Evolutionary conservation across 2,329 filamentous ascomycete genomes (phyloP).

Genomic region (Colletotrichum sp.): DNA sequence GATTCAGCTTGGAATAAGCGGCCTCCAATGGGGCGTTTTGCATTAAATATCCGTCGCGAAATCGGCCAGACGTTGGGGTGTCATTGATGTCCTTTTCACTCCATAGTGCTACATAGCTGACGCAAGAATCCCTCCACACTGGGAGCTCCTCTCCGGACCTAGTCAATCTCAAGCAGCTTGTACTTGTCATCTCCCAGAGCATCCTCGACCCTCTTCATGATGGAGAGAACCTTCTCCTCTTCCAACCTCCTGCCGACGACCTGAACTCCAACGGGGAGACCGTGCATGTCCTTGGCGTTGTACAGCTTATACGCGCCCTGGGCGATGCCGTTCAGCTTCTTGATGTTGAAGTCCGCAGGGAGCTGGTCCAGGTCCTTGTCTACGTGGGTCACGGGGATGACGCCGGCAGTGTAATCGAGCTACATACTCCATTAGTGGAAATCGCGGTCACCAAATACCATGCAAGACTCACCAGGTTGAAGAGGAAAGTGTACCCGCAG

Average conservation of each 20-base stretch:
- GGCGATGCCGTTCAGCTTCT: constrained; percentile 78
- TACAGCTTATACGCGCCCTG: constrained; percentile 87
- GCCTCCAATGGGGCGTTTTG: background rate
- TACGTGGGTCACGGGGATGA: constrained; percentile 86
- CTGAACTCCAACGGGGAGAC: constrained; percentile 85
- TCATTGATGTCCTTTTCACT: background rate
- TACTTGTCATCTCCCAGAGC: constrained; percentile 68
- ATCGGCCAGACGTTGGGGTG: background rate
- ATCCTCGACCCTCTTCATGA: constrained; percentile 81
- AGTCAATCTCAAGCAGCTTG: constrained; percentile 53
- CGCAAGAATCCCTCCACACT: background rate
- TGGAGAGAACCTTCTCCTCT: constrained; percentile 85
- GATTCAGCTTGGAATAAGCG: background rate
- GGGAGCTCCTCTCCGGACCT: background rate
- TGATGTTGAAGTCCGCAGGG: constrained; percentile 63
- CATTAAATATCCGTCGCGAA: background rate
- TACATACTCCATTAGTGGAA: constrained; percentile 34
- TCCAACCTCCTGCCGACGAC: constrained; percentile 80
- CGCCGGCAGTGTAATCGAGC: constrained; percentile 85
- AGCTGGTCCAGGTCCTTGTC: constrained; percentile 72
- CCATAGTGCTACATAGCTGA: background rate
- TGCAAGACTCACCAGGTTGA: constrained; percentile 72
- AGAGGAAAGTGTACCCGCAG: constrained; percentile 93
- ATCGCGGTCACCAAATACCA: background rate
- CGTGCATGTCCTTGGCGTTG: constrained; percentile 82